phyloP scores from a whole-genome alignment of 495 filamentous ascomycete genomes.

The Apodospora peruviana region DNA sequence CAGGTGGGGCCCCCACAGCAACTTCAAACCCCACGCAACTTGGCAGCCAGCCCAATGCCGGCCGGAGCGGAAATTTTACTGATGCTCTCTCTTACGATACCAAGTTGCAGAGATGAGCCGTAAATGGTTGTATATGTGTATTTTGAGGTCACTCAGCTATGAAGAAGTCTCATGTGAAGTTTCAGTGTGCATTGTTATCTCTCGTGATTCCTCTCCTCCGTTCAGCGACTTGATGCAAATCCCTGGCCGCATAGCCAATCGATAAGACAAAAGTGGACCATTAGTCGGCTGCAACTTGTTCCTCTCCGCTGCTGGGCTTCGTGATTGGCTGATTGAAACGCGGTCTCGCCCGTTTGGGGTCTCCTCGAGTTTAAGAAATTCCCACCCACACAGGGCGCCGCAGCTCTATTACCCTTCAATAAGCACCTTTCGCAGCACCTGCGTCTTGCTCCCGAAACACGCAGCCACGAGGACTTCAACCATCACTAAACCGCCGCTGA shows the following conservation, averaged over 20 bases:
- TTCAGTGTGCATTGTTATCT: too few species aligned
- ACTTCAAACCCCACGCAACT: too few species aligned
- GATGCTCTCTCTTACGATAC: too few species aligned
- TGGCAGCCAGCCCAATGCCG: too few species aligned
- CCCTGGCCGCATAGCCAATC: neutral
- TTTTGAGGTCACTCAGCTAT: too few species aligned
- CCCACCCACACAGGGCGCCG: slow-evolving; percentile 22
- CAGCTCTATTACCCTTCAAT: slow-evolving; percentile 18
- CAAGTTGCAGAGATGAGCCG: too few species aligned
- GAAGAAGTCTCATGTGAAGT: too few species aligned
- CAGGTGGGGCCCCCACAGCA: too few species aligned
- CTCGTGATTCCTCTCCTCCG: too few species aligned
- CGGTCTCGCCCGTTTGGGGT: slow-evolving; percentile 28
- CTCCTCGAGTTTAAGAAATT: slow-evolving; percentile 27
- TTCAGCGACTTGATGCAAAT: too few species aligned
- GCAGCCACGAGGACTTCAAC: slow-evolving; percentile 15
- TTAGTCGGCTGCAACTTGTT: slow-evolving; percentile 1
- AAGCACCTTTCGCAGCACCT: slow-evolving; percentile 13
- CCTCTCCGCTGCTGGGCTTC: slow-evolving; percentile 13
- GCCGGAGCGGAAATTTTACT: too few species aligned
- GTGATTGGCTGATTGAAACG: slow-evolving; percentile 27
- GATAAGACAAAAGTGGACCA: neutral
- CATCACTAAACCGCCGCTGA: slow-evolving; percentile 17
- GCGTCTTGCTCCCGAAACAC: slow-evolving; percentile 12
- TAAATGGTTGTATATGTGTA: too few species aligned